Percentiles rank a stretch among this genome's conserved stretches.
These are phyloP conservation scores for Polyplosphaeria fusca DNA, from an alignment of 495 filamentous ascomycete genomes.

Conservation along the genomic window DNA sequence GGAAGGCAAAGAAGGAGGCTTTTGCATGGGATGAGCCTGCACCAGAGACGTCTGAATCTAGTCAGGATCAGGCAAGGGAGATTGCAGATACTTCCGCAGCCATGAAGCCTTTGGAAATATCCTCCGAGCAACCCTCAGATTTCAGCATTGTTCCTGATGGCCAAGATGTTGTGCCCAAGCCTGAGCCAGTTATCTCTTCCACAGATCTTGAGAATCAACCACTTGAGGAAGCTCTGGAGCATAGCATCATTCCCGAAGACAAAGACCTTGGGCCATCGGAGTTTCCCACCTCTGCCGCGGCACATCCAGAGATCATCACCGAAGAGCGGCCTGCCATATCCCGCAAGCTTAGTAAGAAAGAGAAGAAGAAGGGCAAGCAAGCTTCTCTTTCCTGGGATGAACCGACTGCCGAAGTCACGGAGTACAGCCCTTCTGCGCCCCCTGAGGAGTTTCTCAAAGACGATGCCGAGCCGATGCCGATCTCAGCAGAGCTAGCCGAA, in stretches of 20 bases:
- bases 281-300: no score
- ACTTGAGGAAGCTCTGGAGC: neutral
- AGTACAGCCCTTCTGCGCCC: no score
- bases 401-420: neutral
- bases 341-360: slow-evolving; percentile 12
- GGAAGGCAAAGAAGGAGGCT: neutral
- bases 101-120: neutral
- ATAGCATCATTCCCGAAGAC: neutral
- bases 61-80: no score
- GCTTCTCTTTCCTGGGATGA: slow-evolving; percentile 4
- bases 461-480: neutral
- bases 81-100: no score
- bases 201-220: neutral
- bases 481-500: neutral
- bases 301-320: neutral
- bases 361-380: slow-evolving; percentile 16
- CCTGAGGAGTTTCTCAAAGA: neutral
- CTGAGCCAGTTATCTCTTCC: neutral
- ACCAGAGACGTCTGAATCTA: neutral
- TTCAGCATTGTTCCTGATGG: no score
- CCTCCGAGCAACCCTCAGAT: no score
- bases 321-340: neutral
- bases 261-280: no score
- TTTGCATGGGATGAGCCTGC: neutral
- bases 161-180: neutral